Evolutionary conservation across 805 yeast species (phyloP).

Genomic region (Saccharomycopsis fermentans): DNA sequence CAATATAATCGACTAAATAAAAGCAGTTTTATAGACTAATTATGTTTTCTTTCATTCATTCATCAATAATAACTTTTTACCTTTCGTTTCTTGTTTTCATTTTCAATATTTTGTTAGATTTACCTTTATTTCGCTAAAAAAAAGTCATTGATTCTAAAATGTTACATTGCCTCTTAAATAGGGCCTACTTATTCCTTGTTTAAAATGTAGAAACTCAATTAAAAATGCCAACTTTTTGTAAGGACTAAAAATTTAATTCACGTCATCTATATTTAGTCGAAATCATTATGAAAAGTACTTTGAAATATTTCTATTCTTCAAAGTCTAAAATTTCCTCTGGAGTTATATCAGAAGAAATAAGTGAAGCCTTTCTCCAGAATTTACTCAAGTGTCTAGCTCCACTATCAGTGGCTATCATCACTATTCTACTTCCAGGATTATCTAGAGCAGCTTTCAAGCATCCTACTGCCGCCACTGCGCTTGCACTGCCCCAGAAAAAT

Average conservation of each 20-base stretch:
- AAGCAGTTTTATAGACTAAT: neutral
- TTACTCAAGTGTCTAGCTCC: slow-evolving; percentile 86
- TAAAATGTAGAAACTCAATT: too few species aligned
- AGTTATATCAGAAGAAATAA: slow-evolving; percentile 25
- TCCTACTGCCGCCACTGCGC: slow-evolving; percentile 92
- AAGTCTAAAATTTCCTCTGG: slow-evolving; percentile 27
- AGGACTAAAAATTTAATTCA: neutral
- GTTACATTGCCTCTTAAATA: neutral
- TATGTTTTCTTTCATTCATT: neutral
- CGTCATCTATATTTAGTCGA: too few species aligned
- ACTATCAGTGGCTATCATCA: slow-evolving; percentile 84
- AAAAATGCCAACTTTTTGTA: neutral
- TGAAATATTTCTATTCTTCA: neutral
- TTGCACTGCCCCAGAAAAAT: slow-evolving; percentile 80
- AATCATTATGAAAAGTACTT: too few species aligned
- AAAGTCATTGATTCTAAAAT: neutral
- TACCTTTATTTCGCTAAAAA: neutral
- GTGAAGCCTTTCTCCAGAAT: slow-evolving; percentile 71
- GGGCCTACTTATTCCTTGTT: too few species aligned
- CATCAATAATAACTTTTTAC: neutral
- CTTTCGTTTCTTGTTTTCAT: neutral
- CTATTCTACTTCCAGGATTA: slow-evolving; percentile 56
- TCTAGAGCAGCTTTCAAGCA: slow-evolving; percentile 50
- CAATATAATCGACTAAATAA: neutral
- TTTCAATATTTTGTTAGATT: neutral